Evolutionary conservation across 495 filamentous ascomycete genomes (phyloP).

Genomic region (Cudoniella acicularis): DNA sequence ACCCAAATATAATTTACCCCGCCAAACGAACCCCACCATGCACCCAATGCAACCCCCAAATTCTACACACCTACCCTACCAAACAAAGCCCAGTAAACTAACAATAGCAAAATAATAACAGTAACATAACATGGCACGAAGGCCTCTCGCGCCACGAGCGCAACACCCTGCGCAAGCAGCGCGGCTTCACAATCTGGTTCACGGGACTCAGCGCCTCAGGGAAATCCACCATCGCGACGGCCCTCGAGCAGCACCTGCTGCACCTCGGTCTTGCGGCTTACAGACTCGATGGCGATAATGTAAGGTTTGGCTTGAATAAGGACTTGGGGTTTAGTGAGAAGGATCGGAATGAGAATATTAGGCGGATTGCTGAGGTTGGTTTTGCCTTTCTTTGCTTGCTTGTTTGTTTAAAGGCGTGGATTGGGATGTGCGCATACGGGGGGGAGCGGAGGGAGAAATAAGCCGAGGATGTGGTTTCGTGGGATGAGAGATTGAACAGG

Average conservation of each 20-base stretch:
- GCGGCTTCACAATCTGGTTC: slow-evolving; percentile 95
- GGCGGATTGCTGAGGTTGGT: slow-evolving; percentile 80
- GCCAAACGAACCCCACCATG: slow-evolving; percentile 21
- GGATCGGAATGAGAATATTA: slow-evolving; percentile 96
- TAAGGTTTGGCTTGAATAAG: slow-evolving; percentile 96
- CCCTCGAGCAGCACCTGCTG: slow-evolving; percentile 92
- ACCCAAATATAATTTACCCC: slow-evolving; percentile 11
- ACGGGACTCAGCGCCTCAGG: slow-evolving; percentile 93
- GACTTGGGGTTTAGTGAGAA: slow-evolving; percentile 91
- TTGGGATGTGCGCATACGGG: no score
- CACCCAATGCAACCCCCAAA: not conserved
- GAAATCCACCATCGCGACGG: slow-evolving; percentile 93
- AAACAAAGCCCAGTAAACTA: no score
- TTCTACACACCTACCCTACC: no score
- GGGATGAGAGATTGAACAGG: not conserved
- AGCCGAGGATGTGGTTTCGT: not conserved
- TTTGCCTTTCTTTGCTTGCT: not conserved
- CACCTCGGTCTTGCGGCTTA: slow-evolving; percentile 80
- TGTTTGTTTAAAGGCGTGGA: no score
- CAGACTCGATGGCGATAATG: slow-evolving; percentile 95
- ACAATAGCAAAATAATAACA: no score
- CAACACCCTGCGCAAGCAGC: slow-evolving; percentile 71
- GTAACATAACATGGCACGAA: slow-evolving; percentile 98
- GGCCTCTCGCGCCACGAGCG: slow-evolving; percentile 84
- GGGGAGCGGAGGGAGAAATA: not conserved